Percentiles rank a stretch among this genome's conserved stretches.
These are phyloP conservation scores for Chenopodium quinoa DNA, from an alignment of 148 eudicot species.

Conservation along the genomic window DNA sequence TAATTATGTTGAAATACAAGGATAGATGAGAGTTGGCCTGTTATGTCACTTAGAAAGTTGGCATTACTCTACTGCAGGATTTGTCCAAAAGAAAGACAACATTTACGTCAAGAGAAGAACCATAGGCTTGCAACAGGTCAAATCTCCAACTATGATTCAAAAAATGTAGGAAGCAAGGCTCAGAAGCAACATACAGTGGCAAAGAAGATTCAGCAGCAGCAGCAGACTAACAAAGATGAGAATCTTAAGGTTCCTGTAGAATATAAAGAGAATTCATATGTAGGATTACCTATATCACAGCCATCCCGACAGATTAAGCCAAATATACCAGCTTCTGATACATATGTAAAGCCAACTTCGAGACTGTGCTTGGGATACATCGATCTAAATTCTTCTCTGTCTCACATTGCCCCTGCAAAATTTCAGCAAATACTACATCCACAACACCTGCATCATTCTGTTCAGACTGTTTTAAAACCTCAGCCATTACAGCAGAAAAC, in stretches of 20 bases:
- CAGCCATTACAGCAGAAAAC: not conserved
- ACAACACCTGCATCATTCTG: not conserved
- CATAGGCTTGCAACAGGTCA: slow-evolving; percentile 7
- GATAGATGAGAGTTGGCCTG: not conserved
- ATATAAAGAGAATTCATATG: slow-evolving; percentile 1
- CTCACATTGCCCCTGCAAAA: not conserved
- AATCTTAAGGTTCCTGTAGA: slow-evolving; percentile 9
- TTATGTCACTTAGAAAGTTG: not conserved
- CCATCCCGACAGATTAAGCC: not conserved
- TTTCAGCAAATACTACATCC: not conserved
- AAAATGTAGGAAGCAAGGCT: not conserved
- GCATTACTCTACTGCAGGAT: slow-evolving; percentile 21
- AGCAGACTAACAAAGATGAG: slow-evolving; percentile 3
- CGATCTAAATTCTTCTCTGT: slow-evolving; percentile 3
- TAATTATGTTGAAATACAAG: not conserved
- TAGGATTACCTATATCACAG: slow-evolving; percentile 7
- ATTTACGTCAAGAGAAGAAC: slow-evolving; percentile 17
- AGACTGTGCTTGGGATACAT: not conserved
- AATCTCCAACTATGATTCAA: not conserved
- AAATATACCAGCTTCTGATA: not conserved
- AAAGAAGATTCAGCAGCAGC: slow-evolving; percentile 7
- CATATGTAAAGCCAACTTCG: not conserved
- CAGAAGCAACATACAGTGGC: slow-evolving; percentile 14
- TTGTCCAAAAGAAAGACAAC: slow-evolving; percentile 14
- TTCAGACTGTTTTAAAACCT: not conserved